Conservation (phyloP, 176 grass and related monocot genomes). For the Avena insularis region DNA sequence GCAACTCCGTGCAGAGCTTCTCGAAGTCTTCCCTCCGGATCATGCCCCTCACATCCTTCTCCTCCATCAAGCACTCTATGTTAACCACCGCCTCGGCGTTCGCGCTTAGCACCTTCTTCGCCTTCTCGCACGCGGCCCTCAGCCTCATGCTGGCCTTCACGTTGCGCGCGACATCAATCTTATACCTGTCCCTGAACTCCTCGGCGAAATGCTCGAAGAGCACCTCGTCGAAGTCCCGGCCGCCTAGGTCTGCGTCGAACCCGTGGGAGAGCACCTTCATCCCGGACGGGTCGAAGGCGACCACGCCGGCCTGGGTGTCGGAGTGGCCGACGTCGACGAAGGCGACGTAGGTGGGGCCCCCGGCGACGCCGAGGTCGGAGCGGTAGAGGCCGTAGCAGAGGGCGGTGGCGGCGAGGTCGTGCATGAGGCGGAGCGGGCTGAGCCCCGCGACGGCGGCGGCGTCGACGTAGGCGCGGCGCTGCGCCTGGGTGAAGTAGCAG, state of each 20-base stretch:
- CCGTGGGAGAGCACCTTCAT: constrained; percentile 86
- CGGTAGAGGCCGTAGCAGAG: constrained; percentile 96
- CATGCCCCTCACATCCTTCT: constrained; percentile 91
- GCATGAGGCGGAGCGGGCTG: constrained; percentile 80
- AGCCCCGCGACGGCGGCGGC: constrained; percentile 85
- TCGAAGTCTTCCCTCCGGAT: constrained; percentile 92
- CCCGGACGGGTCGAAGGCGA: constrained; percentile 53
- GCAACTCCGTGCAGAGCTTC: constrained; percentile 58
- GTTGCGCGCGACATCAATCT: constrained; percentile 63
- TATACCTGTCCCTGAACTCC: constrained; percentile 70
- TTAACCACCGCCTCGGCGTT: constrained; percentile 73
- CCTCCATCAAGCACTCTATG: constrained; percentile 98
- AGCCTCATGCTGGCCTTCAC: constrained; percentile 79
- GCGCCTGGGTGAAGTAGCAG: constrained; percentile 83
- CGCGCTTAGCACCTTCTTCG: constrained; percentile 89
- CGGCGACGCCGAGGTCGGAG: constrained; percentile 59
- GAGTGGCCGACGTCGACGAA: constrained; percentile 90
- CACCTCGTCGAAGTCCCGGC: constrained; percentile 90
- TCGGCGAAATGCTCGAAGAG: constrained; percentile 74
- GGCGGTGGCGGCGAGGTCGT: constrained; percentile 84
- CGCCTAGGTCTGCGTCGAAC: constrained; percentile 84
- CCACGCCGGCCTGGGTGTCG: constrained; percentile 81
- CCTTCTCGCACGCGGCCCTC: constrained; percentile 81
- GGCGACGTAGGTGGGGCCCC: constrained; percentile 45
- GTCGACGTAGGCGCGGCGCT: constrained; percentile 78